phyloP scores from a whole-genome alignment of 345 rosid genomes.

The Hypericum perforatum region DNA sequence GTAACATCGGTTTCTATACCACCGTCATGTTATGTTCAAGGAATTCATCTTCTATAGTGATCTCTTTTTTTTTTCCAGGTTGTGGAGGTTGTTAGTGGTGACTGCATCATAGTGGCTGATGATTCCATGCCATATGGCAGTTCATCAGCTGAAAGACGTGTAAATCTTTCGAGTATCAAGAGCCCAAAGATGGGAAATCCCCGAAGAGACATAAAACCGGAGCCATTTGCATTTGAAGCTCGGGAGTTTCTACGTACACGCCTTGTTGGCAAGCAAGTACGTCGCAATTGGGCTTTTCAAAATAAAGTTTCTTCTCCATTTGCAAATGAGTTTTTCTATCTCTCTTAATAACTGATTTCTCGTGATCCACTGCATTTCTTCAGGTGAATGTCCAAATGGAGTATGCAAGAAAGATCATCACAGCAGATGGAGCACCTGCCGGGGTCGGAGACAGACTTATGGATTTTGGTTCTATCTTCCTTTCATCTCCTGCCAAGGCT shows the following conservation, averaged over 20 bases:
- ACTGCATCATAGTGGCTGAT: constrained; percentile 83
- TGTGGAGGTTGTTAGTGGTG: constrained; percentile 95
- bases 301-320: neutral
- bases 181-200: constrained; percentile 89
- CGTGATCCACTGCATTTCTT: neutral
- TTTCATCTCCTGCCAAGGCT: constrained; percentile 44
- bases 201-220: constrained; percentile 84
- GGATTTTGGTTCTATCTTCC: constrained; percentile 94
- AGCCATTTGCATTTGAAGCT: constrained; percentile 89
- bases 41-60: neutral
- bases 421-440: constrained; percentile 52
- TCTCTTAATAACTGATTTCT: neutral
- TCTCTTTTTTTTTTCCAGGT: constrained; percentile 39
- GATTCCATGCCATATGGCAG: constrained; percentile 79
- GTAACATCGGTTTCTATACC: constrained; percentile 24
- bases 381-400: constrained; percentile 95
- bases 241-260: constrained; percentile 74
- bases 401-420: constrained; percentile 67
- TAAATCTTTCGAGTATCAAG: constrained; percentile 84
- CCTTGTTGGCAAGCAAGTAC: constrained; percentile 70
- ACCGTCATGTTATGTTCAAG: too few relatives aligned
- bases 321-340: neutral
- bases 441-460: constrained; percentile 66
- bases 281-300: neutral
- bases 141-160: constrained; percentile 78